Evolutionary conservation across 1,284 basidiomycete genomes (phyloP).

Genomic region (Rhodotorula sp.): DNA sequence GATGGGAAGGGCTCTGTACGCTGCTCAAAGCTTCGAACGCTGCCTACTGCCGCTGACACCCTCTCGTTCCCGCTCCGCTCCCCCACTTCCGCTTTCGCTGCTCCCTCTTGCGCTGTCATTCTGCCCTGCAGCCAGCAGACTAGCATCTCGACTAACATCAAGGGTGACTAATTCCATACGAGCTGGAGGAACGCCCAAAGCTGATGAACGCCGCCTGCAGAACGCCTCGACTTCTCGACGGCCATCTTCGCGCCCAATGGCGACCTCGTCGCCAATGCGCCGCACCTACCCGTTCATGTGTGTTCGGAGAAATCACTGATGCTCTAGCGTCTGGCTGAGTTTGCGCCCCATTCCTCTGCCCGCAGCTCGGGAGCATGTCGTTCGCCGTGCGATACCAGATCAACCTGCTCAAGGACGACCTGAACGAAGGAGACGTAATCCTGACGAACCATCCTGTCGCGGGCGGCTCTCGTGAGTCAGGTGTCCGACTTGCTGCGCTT

Average conservation of each 20-base stretch:
- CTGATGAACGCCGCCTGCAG: background rate
- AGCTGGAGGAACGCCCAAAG: no score
- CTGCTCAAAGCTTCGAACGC: background rate
- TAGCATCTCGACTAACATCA: constrained; percentile 76
- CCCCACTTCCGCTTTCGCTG: background rate
- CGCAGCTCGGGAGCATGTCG: constrained; percentile 55
- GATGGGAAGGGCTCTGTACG: constrained; percentile 71
- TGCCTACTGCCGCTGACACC: background rate
- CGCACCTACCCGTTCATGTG: background rate
- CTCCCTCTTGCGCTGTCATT: constrained; percentile 47
- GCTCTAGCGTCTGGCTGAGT: constrained; percentile 49
- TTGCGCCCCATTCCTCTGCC: background rate
- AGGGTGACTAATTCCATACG: constrained; percentile 18
- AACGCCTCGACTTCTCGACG: constrained; percentile 56
- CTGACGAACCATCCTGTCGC: constrained; percentile 57
- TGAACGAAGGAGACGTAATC: constrained; percentile 53
- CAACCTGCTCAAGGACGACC: constrained; percentile 46
- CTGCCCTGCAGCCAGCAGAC: constrained; percentile 64
- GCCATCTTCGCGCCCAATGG: constrained; percentile 88
- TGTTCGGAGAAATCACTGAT: background rate
- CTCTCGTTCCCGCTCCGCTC: background rate
- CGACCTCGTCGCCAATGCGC: constrained; percentile 83
- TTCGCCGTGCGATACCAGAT: constrained; percentile 62
- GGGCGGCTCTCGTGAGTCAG: constrained; percentile 53
- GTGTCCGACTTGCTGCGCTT: constrained; percentile 50